phyloP scores from a whole-genome alignment of 345 rosid genomes.

The Melaleuca alternifolia region DNA sequence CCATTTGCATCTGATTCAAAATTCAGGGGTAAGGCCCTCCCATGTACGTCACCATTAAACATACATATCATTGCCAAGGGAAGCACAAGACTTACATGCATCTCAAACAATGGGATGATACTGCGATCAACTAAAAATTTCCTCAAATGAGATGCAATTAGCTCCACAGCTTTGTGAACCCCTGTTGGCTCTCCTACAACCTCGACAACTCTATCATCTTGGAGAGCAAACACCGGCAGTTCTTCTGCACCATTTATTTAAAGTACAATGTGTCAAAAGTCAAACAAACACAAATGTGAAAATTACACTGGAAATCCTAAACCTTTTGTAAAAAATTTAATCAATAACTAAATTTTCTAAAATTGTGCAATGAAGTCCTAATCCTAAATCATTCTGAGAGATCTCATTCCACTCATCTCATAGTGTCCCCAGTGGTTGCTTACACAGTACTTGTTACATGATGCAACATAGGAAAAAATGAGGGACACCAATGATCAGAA shows the following conservation, averaged over 20 bases:
- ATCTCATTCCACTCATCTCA: not conserved
- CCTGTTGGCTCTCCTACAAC: slow-evolving; percentile 75
- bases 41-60: not conserved
- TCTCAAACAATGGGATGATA: slow-evolving; percentile 83
- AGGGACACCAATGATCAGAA: not conserved
- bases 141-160: slow-evolving; percentile 89
- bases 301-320: not conserved
- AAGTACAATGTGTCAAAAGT: not conserved
- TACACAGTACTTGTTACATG: not conserved
- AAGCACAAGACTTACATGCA: slow-evolving; percentile 43
- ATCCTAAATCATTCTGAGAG: not conserved
- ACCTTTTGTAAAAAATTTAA: not conserved
- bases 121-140: slow-evolving; percentile 97
- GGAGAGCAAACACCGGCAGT: slow-evolving; percentile 91
- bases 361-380: not conserved
- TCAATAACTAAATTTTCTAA: not conserved
- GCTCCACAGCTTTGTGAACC: slow-evolving; percentile 88
- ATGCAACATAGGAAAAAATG: not conserved
- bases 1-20: slow-evolving; percentile 64
- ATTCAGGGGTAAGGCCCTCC: not conserved
- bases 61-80: not conserved
- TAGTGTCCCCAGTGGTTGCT: not conserved
- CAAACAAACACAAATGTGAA: not conserved
- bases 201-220: slow-evolving; percentile 98
- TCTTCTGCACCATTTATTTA: slow-evolving; percentile 51